Base-by-base conservation (phyloP, 2,329 filamentous ascomycete genomes). In the Phialemoniopsis sp. region DNA sequence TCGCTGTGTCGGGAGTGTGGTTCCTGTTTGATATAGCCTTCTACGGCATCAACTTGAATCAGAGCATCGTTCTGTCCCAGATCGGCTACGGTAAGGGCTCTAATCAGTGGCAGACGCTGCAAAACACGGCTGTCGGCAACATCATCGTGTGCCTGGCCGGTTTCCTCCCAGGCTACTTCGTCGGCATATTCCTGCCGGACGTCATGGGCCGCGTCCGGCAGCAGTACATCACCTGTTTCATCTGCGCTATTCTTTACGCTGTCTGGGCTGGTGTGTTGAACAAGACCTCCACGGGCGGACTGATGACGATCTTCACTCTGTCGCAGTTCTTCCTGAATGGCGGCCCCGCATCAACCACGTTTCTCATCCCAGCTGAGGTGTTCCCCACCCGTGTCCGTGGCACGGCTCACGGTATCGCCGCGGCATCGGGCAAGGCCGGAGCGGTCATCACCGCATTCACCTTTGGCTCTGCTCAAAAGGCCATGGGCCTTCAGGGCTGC, bases 81-180 rank as follows among this genome's bases (percentile, higher is more conserved):
- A 82, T 84, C 50, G 79, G 79, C 34, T 84, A 78, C 56, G 67
- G 68, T 32, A 62, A 63, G n/a, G 73, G 72, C 21, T 50, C 53
- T 26, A 74, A 72, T 36, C 68, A 80, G 14, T 83, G 82, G 58
- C 49, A 78, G 28, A 66, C 67, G 49, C 70, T 83, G 46, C 71
- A 70, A 56, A 74, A 78, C 56, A 78, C 69, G 16, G 77, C 79
- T n/a, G 67, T 78, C 8, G 80, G 80, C 4, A 82, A 82, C 55
- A 58, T 83, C 39, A 80, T 83, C 43, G 60, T 83, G 19, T 72
- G 80, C 48, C 80, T 75, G 51, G 80, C 79, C 8, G 80, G 80
- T 34, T 73, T 78, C 17, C 77, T 84, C 31, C 79, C 80, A 0
- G 80, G 80, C 5, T 84, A 82, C 62, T 83, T 78, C 78, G 64